Percentiles rank a stretch among this genome's conserved stretches.
These are phyloP conservation scores for Sugiyamaella americana DNA, from an alignment of 805 yeast genomes.

Conservation along the genomic window DNA sequence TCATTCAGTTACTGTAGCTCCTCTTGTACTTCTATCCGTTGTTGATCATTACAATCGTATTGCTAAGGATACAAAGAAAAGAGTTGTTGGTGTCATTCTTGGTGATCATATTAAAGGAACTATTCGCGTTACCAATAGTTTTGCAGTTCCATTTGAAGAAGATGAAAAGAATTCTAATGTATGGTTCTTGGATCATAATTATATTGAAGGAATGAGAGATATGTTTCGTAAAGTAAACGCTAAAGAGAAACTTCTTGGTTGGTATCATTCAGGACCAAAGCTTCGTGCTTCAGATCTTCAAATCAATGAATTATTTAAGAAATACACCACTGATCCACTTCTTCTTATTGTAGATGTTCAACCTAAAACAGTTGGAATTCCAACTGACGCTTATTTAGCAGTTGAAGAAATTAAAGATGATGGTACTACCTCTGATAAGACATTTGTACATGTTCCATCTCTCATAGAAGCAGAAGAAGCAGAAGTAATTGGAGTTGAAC, in stretches of 20 bases:
- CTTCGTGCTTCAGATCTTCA: conserved; percentile 80
- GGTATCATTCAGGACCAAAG: conserved; percentile 99
- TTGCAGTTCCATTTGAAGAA: conserved; percentile 97
- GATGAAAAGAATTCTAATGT: conserved; percentile 86
- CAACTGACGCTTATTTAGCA: conserved; percentile 91
- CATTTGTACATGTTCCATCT: conserved; percentile 90
- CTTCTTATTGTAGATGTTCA: conserved; percentile 87
- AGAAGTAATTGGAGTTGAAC: conserved; percentile 98
- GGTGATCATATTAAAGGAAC: conserved; percentile 57
- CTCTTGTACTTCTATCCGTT: conserved; percentile 85
- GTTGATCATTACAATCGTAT: conserved; percentile 93
- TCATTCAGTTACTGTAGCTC: conserved; percentile 77
- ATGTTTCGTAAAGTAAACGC: conserved; percentile 98
- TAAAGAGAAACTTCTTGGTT: conserved; percentile 91
- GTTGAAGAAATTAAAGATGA: conserved; percentile 94
- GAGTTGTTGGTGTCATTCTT: conserved; percentile 90
- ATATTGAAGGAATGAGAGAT: conserved; percentile 91
- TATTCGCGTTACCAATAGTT: conserved; percentile 80
- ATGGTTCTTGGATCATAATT: conserved; percentile 96
- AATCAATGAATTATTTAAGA: conserved; percentile 84
- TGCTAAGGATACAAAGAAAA: conserved; percentile 62
- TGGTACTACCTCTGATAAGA: conserved; percentile 86
- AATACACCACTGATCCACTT: conserved; percentile 74
- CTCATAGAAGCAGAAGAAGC: conserved; percentile 96
- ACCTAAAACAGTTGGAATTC: conserved; percentile 79